Base-by-base conservation (phyloP, 106 monocot species). In the Narthecium ossifragum region DNA sequence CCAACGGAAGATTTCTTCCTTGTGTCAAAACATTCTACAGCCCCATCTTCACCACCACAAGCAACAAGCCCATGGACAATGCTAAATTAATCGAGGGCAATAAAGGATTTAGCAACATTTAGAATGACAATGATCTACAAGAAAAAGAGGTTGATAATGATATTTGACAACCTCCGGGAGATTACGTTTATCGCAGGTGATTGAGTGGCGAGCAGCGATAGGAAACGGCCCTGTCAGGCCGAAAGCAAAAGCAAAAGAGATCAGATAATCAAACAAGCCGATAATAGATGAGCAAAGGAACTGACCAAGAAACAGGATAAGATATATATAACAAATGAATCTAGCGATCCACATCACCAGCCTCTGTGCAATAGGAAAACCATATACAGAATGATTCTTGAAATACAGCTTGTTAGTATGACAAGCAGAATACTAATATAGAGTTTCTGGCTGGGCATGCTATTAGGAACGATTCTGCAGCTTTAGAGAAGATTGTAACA, bases 21-120 rank as follows among this genome's bases (percentile, higher is more conserved):
- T 67, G 67, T 71, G 71, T 98, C 96, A 81, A 90, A 98, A 66
- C 86, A 98, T 59, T 98, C 96, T 6, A 90, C 78, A 48, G 74
- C 80, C 41, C 96, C 96, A 77, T 98, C 96, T 48, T 98, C 90
- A 71, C 96, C 96, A 72, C 96, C 96, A 80, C 76, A 81, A 66
- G 86, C 96, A 80, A 98, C 62, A 66, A 98, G 86, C 31, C 96
- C 96, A 84, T 98, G 96, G 53, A 90, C 50, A 6, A 24, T 39
- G 53, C 94, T 96, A 49, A 30, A 53, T 53, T 32, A 22, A 57
- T 37, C 10, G 25, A 38, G 73, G 22, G 53, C 59, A 53, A 61
- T 8, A 15, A 51, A 13, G 30, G n/a, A 10, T 32, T 13, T 22
- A 57, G 6, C 26, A 26, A 24, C 22, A 25, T 3, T 1, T 34